These are phyloP conservation scores for Phytopythium chamaehyphon DNA, from an alignment of 352 stramenopile species.

Conservation along the genomic window DNA sequence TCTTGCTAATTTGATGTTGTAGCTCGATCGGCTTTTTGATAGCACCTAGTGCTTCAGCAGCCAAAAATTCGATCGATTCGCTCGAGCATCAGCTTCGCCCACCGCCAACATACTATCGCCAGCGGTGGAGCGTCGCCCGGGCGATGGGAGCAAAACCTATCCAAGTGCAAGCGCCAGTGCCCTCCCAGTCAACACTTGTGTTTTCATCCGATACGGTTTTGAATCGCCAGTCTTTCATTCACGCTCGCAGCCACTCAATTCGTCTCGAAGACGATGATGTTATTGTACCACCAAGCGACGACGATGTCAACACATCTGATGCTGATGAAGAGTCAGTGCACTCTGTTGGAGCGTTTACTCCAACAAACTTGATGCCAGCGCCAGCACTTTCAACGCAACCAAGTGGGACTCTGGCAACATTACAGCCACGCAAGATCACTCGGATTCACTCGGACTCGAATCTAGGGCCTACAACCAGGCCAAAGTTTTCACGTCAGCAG, in stretches of 20 bases:
- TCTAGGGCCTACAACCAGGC: background rate
- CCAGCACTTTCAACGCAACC: too few relatives aligned
- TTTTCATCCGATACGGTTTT: constrained; percentile 47
- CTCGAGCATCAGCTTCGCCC: constrained; percentile 6
- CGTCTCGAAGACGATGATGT: constrained; percentile 11
- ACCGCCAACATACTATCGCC: background rate
- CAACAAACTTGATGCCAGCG: background rate
- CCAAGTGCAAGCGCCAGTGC: background rate
- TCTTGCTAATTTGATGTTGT: constrained; percentile 1
- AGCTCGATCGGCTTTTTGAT: constrained; percentile 54
- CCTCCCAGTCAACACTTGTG: constrained; percentile 28
- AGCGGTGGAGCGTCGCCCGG: background rate
- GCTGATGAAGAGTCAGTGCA: constrained; percentile 1
- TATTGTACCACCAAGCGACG: background rate
- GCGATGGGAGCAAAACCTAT: too few relatives aligned
- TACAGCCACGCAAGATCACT: background rate
- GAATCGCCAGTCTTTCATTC: constrained; percentile 39
- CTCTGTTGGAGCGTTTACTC: background rate
- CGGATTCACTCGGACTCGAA: constrained; percentile 2
- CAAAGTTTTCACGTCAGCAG: background rate
- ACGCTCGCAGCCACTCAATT: constrained; percentile 20
- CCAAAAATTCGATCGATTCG: constrained; percentile 35
- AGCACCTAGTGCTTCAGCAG: constrained; percentile 34
- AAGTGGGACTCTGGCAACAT: too few relatives aligned
- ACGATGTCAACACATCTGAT: background rate